These are phyloP conservation scores for Ambispora gerdemannii DNA, from an alignment of 192 early-diverging fungal species.

Conservation along the genomic window DNA sequence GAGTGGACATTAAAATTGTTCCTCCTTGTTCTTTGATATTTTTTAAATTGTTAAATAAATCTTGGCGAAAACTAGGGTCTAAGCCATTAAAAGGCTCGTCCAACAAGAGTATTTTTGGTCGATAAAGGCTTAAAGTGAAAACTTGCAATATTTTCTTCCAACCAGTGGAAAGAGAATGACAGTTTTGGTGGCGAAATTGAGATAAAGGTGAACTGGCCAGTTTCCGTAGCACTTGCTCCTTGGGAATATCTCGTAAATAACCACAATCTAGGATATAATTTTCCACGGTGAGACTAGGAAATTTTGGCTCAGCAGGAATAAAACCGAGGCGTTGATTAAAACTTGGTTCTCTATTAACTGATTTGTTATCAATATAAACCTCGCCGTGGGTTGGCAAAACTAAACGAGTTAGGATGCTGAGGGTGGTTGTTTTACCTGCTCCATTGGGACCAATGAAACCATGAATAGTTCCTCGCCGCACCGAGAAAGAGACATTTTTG, in stretches of 20 bases:
- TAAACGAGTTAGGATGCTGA: slow-evolving; percentile 41
- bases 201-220: background rate
- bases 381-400: slow-evolving; percentile 35
- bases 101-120: background rate
- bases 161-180: slow-evolving; percentile 18
- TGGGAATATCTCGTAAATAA: slow-evolving; percentile 14
- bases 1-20: slow-evolving; percentile 18
- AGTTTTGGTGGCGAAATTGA: slow-evolving; percentile 11
- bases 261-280: slow-evolving; percentile 1
- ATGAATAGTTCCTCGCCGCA: slow-evolving; percentile 33
- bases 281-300: background rate
- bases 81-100: slow-evolving; percentile 15
- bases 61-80: slow-evolving; percentile 10
- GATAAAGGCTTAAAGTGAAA: slow-evolving; percentile 8
- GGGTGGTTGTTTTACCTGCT: slow-evolving; percentile 54
- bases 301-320: slow-evolving; percentile 6
- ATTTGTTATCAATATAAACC: slow-evolving; percentile 10
- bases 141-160: slow-evolving; percentile 11
- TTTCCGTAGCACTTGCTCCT: background rate
- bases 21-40: background rate
- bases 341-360: slow-evolving; percentile 2
- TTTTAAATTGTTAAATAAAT: slow-evolving; percentile 15
- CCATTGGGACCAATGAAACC: slow-evolving; percentile 61
- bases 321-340: slow-evolving; percentile 15
- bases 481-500: slow-evolving; percentile 10